A percentile compares a stretch with the other conserved stretches of the same genome.
phyloP scores from a whole-genome alignment of 345 rosid genomes.

The Heritiera fomes region DNA sequence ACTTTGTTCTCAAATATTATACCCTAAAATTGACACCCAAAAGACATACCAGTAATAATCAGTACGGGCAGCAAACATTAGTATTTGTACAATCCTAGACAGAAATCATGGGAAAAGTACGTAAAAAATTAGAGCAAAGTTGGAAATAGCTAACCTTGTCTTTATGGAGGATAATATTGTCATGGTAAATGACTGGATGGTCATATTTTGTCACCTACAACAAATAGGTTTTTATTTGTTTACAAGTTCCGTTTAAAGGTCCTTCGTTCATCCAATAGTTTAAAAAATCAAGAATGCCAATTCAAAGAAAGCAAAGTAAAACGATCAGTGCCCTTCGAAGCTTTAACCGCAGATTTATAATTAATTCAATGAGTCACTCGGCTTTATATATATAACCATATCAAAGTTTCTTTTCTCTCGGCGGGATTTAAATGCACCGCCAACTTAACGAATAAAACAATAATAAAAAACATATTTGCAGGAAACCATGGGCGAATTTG shows the following conservation, averaged over 20 bases:
- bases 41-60: background rate
- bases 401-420: background rate
- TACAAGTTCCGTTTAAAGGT: slow-evolving; percentile 20
- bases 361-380: too few species aligned
- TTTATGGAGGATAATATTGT: slow-evolving; percentile 51
- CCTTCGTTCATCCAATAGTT: slow-evolving; percentile 18
- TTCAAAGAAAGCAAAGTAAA: slow-evolving; percentile 2
- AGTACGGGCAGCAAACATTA: background rate
- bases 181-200: slow-evolving; percentile 70
- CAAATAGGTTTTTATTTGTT: slow-evolving; percentile 30
- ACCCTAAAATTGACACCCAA: slow-evolving; percentile 42
- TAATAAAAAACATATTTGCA: background rate
- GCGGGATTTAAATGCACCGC: background rate
- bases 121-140: background rate
- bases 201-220: slow-evolving; percentile 68
- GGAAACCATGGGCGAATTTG: background rate
- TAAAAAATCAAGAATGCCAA: slow-evolving; percentile 3
- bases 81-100: background rate
- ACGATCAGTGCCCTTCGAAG: slow-evolving; percentile 28
- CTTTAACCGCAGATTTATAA: too few species aligned
- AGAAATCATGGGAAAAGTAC: background rate
- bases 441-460: background rate
- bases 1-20: slow-evolving; percentile 53
- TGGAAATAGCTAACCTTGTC: slow-evolving; percentile 40
- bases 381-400: too few species aligned